A percentile compares a stretch with the other conserved stretches of the same genome.
Evolutionary conservation across 2,329 filamentous ascomycete genomes (phyloP).

Genomic region (Didymella pomorum): DNA sequence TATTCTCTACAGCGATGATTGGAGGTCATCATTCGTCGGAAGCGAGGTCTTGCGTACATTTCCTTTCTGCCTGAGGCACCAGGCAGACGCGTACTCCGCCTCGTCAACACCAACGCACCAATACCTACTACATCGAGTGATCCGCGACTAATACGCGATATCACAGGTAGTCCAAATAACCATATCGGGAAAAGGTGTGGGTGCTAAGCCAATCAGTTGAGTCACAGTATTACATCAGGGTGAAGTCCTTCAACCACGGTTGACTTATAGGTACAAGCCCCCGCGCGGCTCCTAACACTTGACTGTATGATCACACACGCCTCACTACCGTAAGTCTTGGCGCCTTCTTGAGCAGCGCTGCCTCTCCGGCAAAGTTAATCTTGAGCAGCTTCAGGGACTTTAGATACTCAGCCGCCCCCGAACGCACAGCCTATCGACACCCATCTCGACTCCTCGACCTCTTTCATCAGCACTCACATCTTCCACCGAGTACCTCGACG

Average conservation of each 20-base stretch:
- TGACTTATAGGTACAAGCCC: conserved; percentile 1
- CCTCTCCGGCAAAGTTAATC: neutral
- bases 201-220: conserved; percentile 11
- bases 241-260: conserved; percentile 1
- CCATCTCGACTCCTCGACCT: neutral
- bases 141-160: conserved; percentile 7
- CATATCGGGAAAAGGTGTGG: neutral
- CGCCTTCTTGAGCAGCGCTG: neutral
- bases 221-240: neutral
- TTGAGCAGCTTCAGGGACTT: neutral
- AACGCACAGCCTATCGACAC: neutral
- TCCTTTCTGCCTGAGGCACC: conserved; percentile 14
- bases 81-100: conserved; percentile 14
- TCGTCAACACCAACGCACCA: conserved; percentile 5
- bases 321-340: neutral
- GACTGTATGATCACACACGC: neutral
- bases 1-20: neutral
- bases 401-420: neutral
- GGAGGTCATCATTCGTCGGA: neutral
- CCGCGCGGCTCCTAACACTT: neutral
- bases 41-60: neutral
- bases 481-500: neutral
- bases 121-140: neutral
- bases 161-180: conserved; percentile 3
- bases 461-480: neutral